These are phyloP conservation scores for Curvularia eragrostidis DNA, from an alignment of 2,329 filamentous ascomycete genomes.

Conservation along the genomic window DNA sequence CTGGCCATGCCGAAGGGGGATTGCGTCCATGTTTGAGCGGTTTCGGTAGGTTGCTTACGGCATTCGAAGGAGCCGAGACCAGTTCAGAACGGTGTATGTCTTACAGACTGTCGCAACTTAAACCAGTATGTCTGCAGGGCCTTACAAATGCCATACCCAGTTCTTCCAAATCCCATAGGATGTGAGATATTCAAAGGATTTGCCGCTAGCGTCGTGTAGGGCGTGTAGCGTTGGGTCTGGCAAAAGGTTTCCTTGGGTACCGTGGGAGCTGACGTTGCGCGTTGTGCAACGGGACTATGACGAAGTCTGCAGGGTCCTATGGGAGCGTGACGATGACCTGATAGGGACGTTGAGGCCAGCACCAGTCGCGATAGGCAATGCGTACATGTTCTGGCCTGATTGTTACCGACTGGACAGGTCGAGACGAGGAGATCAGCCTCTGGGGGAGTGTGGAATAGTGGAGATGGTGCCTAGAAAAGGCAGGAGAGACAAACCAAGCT, in stretches of 20 bases:
- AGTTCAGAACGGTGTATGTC: background rate
- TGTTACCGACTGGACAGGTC: background rate
- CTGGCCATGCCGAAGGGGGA: background rate
- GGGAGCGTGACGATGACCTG: background rate
- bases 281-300: background rate
- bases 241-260: background rate
- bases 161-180: background rate
- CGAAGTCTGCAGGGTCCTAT: background rate
- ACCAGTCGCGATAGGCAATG: background rate
- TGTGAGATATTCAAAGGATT: background rate
- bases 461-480: background rate
- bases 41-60: background rate
- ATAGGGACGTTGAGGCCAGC: background rate
- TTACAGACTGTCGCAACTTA: background rate
- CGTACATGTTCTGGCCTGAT: background rate
- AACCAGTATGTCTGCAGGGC: background rate
- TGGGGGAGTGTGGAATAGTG: background rate
- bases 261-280: background rate
- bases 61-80: background rate
- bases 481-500: background rate
- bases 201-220: background rate
- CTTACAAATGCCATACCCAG: background rate
- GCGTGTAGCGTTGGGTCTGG: background rate
- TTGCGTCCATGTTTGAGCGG: background rate
- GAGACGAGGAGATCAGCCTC: background rate